These are phyloP conservation scores for Pseudognaphalium luteoalbum DNA, from an alignment of 129 eudicot genomes.

Conservation along the genomic window DNA sequence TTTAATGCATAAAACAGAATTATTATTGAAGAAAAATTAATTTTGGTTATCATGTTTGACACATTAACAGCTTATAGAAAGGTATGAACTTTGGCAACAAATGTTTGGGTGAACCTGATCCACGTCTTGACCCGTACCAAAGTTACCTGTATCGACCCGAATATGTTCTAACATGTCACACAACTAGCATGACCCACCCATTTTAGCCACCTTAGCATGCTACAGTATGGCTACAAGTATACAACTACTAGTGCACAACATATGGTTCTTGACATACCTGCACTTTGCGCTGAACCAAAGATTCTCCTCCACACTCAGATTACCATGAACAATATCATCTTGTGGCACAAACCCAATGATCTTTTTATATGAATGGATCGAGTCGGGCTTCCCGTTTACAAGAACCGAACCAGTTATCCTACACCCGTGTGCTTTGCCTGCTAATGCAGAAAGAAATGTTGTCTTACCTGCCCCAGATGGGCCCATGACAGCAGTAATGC, in stretches of 20 bases:
- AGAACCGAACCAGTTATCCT: constrained; percentile 63
- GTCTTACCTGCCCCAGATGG: constrained; percentile 99
- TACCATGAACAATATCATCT: constrained; percentile 90
- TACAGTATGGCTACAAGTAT: not conserved
- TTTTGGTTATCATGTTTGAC: not conserved
- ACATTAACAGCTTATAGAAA: not conserved
- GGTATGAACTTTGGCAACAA: not conserved
- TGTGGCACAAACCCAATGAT: constrained; percentile 92
- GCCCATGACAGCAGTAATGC: constrained; percentile 89
- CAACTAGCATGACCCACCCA: not conserved
- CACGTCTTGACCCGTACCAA: not conserved
- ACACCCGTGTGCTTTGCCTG: constrained; percentile 87
- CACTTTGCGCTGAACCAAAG: constrained; percentile 91
- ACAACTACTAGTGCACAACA: not conserved
- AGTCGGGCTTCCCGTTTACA: constrained; percentile 65
- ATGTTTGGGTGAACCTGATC: not conserved
- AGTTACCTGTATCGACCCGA: not conserved
- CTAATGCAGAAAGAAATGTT: constrained; percentile 82
- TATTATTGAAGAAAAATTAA: not conserved
- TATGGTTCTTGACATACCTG: constrained; percentile 49
- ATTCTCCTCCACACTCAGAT: constrained; percentile 89
- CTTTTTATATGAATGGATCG: constrained; percentile 73
- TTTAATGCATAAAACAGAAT: not conserved
- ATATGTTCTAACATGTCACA: not conserved
- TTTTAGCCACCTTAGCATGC: not conserved